Conservation (phyloP, 1,139 yeast species). For the Yamadazyma diddensiae region DNA sequence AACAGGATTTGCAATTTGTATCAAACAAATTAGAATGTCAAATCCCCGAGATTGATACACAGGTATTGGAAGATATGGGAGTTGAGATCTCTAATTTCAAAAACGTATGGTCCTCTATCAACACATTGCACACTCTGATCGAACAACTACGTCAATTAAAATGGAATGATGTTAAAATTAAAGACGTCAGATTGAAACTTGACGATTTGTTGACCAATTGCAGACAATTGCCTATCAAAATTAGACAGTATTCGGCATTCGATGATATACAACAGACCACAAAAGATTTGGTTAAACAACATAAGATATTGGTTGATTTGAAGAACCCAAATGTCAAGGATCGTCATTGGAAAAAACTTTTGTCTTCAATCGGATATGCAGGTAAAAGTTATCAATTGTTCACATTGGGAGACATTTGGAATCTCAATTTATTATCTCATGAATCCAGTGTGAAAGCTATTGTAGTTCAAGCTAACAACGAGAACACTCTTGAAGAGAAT, state of each 20-base stretch:
- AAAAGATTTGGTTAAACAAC: conserved; percentile 37
- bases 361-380: conserved; percentile 24
- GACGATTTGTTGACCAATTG: conserved; percentile 50
- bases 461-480: conserved; percentile 69
- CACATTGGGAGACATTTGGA: conserved; percentile 63
- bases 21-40: conserved; percentile 29
- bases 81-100: conserved; percentile 59
- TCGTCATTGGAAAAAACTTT: conserved; percentile 69
- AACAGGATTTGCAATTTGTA: conserved; percentile 31
- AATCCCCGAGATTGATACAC: conserved; percentile 17
- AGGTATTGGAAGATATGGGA: conserved; percentile 24
- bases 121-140: conserved; percentile 52
- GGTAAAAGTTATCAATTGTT: conserved; percentile 18
- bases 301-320: conserved; percentile 46
- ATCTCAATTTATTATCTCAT: conserved; percentile 48
- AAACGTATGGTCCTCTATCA: conserved; percentile 66
- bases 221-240: conserved; percentile 53
- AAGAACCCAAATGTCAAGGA: conserved; percentile 57
- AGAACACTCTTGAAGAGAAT: conserved; percentile 61
- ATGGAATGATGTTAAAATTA: conserved; percentile 54
- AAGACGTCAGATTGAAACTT: conserved; percentile 46
- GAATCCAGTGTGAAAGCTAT: conserved; percentile 47
- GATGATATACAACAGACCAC: conserved; percentile 52
- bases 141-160: conserved; percentile 37
- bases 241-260: conserved; percentile 70